phyloP scores from a whole-genome alignment of 345 rosid species.

The Citrus sp. region DNA sequence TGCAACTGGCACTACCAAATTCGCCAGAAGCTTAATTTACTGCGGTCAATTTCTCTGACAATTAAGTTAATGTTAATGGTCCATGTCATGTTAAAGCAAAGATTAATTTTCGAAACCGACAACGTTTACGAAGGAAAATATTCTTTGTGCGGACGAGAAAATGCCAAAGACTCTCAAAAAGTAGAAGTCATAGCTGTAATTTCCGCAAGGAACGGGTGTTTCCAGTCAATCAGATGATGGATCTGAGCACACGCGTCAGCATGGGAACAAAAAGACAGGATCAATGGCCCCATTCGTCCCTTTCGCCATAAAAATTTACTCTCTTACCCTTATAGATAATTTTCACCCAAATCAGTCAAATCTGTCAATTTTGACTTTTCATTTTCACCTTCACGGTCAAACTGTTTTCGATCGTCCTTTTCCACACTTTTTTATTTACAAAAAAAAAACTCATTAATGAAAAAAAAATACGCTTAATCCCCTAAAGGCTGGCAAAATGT shows the following conservation, averaged over 20 bases:
- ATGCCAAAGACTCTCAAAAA: background rate
- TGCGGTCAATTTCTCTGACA: background rate
- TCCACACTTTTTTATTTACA: background rate
- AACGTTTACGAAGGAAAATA: background rate
- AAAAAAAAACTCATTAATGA: too few species aligned
- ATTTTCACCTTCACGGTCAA: background rate
- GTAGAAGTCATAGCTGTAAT: conserved; percentile 19
- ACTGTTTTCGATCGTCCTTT: background rate
- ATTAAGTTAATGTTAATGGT: background rate
- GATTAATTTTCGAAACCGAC: conserved; percentile 6
- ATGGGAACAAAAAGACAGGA: conserved; percentile 23
- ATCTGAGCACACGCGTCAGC: conserved; percentile 23
- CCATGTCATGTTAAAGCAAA: background rate
- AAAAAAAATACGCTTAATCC: too few species aligned
- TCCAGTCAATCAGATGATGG: background rate
- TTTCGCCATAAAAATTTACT: background rate
- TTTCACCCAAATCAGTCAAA: background rate
- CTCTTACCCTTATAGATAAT: background rate
- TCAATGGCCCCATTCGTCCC: conserved; percentile 9
- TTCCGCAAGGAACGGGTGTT: conserved; percentile 17
- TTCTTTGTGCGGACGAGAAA: background rate
- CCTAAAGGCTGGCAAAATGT: too few species aligned
- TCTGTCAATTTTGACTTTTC: background rate
- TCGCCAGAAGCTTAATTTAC: background rate
- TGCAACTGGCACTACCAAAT: background rate